Conservation (phyloP, 2,329 filamentous ascomycete genomes). For the Colletotrichum camelliae region DNA sequence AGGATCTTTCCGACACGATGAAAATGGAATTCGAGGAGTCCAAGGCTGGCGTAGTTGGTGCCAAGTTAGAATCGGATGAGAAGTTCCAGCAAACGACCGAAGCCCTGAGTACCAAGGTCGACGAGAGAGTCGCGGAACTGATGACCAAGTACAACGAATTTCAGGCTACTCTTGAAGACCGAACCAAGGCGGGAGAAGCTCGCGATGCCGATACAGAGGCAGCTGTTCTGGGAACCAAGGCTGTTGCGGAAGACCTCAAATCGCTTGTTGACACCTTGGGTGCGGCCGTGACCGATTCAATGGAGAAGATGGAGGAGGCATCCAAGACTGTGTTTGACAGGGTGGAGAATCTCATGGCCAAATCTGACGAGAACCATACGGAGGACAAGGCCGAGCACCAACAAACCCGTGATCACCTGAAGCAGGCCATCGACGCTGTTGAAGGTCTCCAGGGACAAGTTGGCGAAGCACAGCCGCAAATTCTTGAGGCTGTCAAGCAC, state of each 20-base stretch:
- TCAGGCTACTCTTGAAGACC: conserved; percentile 75
- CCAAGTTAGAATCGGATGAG: conserved; percentile 84
- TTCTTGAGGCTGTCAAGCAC: conserved; percentile 85
- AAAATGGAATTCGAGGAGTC: conserved; percentile 88
- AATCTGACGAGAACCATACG: conserved; percentile 76
- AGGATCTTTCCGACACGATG: conserved; percentile 76
- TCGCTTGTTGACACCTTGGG: conserved; percentile 85
- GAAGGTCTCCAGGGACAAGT: conserved; percentile 80
- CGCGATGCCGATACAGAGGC: conserved; percentile 76
- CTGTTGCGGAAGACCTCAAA: conserved; percentile 85
- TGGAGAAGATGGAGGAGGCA: conserved; percentile 87
- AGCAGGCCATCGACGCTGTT: conserved; percentile 74
- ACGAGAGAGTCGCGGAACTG: conserved; percentile 75
- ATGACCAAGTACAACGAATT: conserved; percentile 89
- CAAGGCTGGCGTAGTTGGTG: conserved; percentile 77
- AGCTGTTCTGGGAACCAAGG: conserved; percentile 76
- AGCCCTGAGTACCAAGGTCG: conserved; percentile 59
- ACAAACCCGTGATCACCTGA: conserved; percentile 80
- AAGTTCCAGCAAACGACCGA: conserved; percentile 69
- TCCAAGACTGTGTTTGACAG: conserved; percentile 85
- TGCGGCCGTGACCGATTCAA: conserved; percentile 77
- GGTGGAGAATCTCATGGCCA: conserved; percentile 78
- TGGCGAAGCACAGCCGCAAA: conserved; percentile 84
- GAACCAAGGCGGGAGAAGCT: conserved; percentile 74
- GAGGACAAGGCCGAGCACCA: conserved; percentile 82